Conservation (phyloP, 495 filamentous ascomycete species). For the Trichoderma asperelloides region DNA sequence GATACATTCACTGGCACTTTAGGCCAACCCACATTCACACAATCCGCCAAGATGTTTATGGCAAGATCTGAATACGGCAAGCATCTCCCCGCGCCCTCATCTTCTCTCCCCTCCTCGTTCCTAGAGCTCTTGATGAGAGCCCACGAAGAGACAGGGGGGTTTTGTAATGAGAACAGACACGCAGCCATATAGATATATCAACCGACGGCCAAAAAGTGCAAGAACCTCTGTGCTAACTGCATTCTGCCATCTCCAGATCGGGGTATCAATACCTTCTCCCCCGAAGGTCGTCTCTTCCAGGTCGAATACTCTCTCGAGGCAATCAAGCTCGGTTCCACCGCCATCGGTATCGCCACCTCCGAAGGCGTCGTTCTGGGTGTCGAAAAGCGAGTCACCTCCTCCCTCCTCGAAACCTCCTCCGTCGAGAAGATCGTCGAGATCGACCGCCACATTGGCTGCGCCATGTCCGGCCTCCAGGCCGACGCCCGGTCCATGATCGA, state of each 20-base stretch:
- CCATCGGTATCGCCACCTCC: conserved; percentile 92
- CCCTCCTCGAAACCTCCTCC: conserved; percentile 89
- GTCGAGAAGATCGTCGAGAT: conserved; percentile 99
- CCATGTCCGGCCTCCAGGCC: conserved; percentile 95
- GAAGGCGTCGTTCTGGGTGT: conserved; percentile 93
- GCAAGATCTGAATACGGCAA: conserved; percentile 96
- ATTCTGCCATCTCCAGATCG: conserved; percentile 56
- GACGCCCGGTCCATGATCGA: conserved; percentile 95
- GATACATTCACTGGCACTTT: neutral
- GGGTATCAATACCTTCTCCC: conserved; percentile 99
- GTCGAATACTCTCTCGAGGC: conserved; percentile 99
- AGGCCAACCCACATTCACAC: conserved; percentile 13
- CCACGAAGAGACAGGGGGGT: neutral
- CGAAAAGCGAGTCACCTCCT: conserved; percentile 97
- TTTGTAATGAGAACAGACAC: neutral
- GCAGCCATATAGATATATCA: neutral
- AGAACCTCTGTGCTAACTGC: conserved; percentile 22
- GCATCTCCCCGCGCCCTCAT: conserved; percentile 22
- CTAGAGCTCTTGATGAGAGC: neutral
- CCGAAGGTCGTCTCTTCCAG: conserved; percentile 98
- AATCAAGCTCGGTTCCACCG: conserved; percentile 97
- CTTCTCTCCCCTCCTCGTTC: conserved; percentile 16
- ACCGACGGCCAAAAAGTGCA: neutral
- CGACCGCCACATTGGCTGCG: conserved; percentile 95
- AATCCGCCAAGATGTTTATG: conserved; percentile 84